These are phyloP conservation scores for Trametes meyenii DNA, from an alignment of 768 basidiomycete genomes.

Conservation along the genomic window DNA sequence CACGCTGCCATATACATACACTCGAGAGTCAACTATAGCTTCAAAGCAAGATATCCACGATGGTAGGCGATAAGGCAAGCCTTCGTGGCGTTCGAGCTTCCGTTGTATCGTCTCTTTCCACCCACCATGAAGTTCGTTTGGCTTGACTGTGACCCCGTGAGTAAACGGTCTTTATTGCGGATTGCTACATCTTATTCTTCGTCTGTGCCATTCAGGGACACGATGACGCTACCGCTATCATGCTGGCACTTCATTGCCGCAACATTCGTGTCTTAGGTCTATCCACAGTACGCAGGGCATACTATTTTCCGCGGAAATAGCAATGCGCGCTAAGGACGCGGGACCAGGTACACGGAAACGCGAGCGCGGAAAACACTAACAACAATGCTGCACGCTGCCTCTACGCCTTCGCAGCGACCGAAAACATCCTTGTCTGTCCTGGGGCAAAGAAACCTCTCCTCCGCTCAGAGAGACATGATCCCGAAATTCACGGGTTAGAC, in stretches of 20 bases:
- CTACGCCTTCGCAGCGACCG: constrained; percentile 68
- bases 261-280: constrained; percentile 75
- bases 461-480: constrained; percentile 60
- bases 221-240: constrained; percentile 85
- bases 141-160: constrained; percentile 42
- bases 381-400: constrained; percentile 80
- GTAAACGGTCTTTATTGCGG: not conserved
- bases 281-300: constrained; percentile 63
- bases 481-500: constrained; percentile 81
- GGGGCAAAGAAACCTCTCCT: constrained; percentile 75
- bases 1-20: no score
- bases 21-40: no score
- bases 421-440: constrained; percentile 60
- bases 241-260: constrained; percentile 70
- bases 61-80: constrained; percentile 2
- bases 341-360: constrained; percentile 79
- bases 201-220: constrained; percentile 59
- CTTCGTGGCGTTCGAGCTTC: not conserved
- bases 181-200: no score
- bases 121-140: constrained; percentile 32
- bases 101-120: not conserved
- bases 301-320: not conserved
- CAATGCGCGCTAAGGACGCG: not conserved
- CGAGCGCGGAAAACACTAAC: constrained; percentile 59
- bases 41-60: not conserved